These are phyloP conservation scores for Aureobasidium sp. DNA, from an alignment of 2,329 filamentous ascomycete genomes.

Conservation along the genomic window DNA sequence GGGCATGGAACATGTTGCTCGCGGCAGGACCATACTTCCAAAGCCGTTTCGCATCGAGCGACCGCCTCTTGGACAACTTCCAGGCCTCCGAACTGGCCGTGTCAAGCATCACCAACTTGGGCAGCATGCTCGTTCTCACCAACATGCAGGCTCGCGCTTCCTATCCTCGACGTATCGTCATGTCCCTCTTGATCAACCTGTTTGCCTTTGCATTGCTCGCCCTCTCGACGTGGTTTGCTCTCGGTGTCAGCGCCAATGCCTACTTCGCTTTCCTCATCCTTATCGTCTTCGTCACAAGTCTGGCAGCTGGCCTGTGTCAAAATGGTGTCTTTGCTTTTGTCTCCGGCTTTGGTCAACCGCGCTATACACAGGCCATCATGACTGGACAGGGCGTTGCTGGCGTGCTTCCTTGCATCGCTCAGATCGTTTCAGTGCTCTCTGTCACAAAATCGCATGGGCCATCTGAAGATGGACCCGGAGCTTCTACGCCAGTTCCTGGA, in stretches of 20 bases:
- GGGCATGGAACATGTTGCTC: slow-evolving; percentile 99
- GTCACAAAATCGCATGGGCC: slow-evolving; percentile 28
- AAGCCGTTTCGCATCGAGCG: slow-evolving; percentile 61
- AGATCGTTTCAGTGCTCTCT: slow-evolving; percentile 73
- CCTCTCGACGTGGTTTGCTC: slow-evolving; percentile 64
- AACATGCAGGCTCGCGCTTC: slow-evolving; percentile 74
- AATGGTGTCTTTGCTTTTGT: slow-evolving; percentile 93
- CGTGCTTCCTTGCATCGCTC: slow-evolving; percentile 77
- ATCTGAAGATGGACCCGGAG: slow-evolving; percentile 30
- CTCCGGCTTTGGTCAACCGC: slow-evolving; percentile 69
- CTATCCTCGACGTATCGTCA: slow-evolving; percentile 78
- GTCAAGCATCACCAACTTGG: slow-evolving; percentile 74
- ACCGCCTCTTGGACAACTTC: slow-evolving; percentile 70
- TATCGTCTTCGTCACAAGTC: slow-evolving; percentile 71
- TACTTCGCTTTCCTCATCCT: slow-evolving; percentile 78
- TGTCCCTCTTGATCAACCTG: slow-evolving; percentile 69
- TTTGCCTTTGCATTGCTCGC: slow-evolving; percentile 68
- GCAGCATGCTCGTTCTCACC: slow-evolving; percentile 65
- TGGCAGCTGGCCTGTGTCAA: slow-evolving; percentile 78
- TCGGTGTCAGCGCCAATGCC: slow-evolving; percentile 48
- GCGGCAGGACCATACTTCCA: slow-evolving; percentile 92
- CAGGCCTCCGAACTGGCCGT: slow-evolving; percentile 83
- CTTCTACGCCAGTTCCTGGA: slow-evolving; percentile 39
- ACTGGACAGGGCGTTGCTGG: slow-evolving; percentile 86
- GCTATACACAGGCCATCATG: slow-evolving; percentile 97